phyloP scores from a whole-genome alignment of 2,329 filamentous ascomycete species.

The Aspergillus felis region DNA sequence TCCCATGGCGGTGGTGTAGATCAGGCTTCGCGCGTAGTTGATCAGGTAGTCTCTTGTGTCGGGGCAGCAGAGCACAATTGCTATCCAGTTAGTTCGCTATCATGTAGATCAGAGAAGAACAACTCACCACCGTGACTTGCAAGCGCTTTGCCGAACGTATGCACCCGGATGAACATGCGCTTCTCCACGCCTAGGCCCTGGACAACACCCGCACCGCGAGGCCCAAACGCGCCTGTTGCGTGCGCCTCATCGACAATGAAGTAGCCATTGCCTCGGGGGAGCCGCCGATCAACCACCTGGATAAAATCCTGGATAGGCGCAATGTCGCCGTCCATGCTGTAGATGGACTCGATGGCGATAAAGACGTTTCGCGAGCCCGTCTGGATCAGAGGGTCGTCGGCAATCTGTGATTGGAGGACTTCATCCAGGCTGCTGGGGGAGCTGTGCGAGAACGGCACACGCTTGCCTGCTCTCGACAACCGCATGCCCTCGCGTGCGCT shows the following conservation, averaged over 20 bases:
- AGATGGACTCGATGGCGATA: conserved; percentile 66
- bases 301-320: conserved; percentile 61
- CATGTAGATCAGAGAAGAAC: too few relatives aligned
- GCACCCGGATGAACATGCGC: conserved; percentile 47
- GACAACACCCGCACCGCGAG: conserved; percentile 48
- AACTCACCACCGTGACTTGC: conserved; percentile 63
- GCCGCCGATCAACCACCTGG: conserved; percentile 50
- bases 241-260: conserved; percentile 58
- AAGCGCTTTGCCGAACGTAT: conserved; percentile 54
- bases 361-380: conserved; percentile 55
- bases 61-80: conserved; percentile 59
- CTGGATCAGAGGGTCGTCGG: conserved; percentile 29
- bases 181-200: conserved; percentile 48
- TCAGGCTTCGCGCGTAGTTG: conserved; percentile 71
- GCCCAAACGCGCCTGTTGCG: conserved; percentile 49
- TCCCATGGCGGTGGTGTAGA: conserved; percentile 69
- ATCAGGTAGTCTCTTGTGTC: conserved; percentile 62
- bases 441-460: conserved; percentile 48
- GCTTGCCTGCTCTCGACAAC: conserved; percentile 52
- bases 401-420: conserved; percentile 30
- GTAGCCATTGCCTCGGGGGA: conserved; percentile 55
- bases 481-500: conserved; percentile 76
- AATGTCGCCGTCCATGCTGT: conserved; percentile 81
- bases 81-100: conserved; percentile 28
- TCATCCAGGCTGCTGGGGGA: conserved; percentile 34